These are phyloP conservation scores for Davidsoniella neocaledoniae DNA, from an alignment of 2,329 filamentous ascomycete genomes.

Conservation along the genomic window DNA sequence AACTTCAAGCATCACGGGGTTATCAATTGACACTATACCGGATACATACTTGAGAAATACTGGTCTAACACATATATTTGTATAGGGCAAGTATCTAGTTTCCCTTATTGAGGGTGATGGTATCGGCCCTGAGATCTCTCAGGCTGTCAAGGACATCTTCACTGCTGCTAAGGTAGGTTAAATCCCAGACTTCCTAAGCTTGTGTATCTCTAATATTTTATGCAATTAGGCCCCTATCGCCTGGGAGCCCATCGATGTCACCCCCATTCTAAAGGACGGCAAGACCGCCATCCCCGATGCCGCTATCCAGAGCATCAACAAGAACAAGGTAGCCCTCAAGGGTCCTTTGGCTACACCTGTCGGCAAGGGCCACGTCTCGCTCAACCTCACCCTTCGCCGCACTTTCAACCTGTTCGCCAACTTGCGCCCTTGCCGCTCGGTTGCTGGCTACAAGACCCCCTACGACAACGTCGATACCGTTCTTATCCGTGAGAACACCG, in stretches of 20 bases:
- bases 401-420: constrained; percentile 99
- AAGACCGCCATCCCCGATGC: constrained; percentile 88
- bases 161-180: constrained; percentile 66
- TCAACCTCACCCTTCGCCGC: constrained; percentile 94
- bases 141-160: constrained; percentile 99
- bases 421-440: constrained; percentile 90
- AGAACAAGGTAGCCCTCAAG: constrained; percentile 96
- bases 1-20: background rate
- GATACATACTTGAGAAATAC: background rate
- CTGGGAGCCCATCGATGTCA: constrained; percentile 96
- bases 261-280: constrained; percentile 81
- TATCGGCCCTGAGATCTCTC: constrained; percentile 93
- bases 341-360: constrained; percentile 93
- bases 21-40: background rate
- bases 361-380: constrained; percentile 96
- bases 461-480: constrained; percentile 96
- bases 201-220: constrained; percentile 5
- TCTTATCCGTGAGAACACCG: constrained; percentile 97
- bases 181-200: background rate
- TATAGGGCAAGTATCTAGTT: constrained; percentile 83
- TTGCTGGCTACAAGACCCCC: constrained; percentile 94
- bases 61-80: constrained; percentile 5
- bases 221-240: constrained; percentile 59
- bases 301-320: constrained; percentile 82
- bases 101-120: constrained; percentile 97